These are phyloP conservation scores for Fusarium coffeatum DNA, from an alignment of 2,329 filamentous ascomycete species.

Conservation along the genomic window DNA sequence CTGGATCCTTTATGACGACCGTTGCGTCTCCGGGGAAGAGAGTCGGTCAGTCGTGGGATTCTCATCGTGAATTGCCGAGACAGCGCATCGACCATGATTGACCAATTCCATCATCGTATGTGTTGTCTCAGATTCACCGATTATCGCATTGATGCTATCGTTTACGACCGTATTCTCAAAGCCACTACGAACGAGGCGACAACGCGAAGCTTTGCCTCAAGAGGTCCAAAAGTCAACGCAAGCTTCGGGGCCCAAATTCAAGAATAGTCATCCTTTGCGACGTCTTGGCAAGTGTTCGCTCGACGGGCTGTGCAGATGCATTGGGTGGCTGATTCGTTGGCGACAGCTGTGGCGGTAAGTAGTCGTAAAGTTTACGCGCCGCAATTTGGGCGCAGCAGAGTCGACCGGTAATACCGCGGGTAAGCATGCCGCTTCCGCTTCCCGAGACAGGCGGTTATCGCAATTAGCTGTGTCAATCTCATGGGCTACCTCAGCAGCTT, in stretches of 20 bases:
- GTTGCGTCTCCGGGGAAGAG: background rate
- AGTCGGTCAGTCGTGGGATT: background rate
- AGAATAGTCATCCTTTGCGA: background rate
- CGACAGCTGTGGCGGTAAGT: background rate
- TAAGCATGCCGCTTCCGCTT: background rate
- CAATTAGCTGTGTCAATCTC: background rate
- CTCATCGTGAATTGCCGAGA: background rate
- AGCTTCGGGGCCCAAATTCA: background rate
- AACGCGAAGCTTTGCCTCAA: background rate
- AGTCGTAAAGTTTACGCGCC: background rate
- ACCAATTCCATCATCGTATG: background rate
- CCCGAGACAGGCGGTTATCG: background rate
- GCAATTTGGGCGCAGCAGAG: background rate
- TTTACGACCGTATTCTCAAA: background rate
- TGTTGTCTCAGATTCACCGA: background rate
- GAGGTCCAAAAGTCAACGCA: background rate
- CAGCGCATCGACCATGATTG: background rate
- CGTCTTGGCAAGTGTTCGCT: background rate
- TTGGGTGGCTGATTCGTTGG: background rate
- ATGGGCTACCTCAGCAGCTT: background rate
- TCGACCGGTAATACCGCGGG: background rate
- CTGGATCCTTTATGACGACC: background rate
- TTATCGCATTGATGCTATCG: background rate
- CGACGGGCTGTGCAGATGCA: background rate
- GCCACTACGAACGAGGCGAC: too few species aligned